Base-by-base conservation (phyloP, 257 asterid genomes). In the Solanum raphanifolium region DNA sequence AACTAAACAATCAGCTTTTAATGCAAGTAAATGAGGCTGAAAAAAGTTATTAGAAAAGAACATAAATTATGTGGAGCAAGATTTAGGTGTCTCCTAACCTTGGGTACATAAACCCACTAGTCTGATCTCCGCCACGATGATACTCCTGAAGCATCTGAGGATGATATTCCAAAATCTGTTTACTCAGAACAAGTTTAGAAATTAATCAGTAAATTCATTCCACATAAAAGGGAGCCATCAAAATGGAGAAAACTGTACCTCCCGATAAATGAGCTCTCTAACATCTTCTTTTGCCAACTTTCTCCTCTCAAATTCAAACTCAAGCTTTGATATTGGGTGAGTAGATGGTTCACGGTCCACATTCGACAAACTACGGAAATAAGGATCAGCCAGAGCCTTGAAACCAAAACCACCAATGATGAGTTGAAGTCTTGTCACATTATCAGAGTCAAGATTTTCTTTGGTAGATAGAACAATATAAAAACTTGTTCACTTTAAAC, bases 141-240 rank as follows among this genome's bases (percentile, higher is more conserved):
- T 95, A 94, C 91, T 97, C 98, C 88, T 97, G 90, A 87, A 97
- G 98, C 99, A 97, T 95, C 92, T 97, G 95, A 71, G 99, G 99
- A 88, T 97, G 98, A 90, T 97, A 97, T 95, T 97, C 99, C 84
- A 97, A 89, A 87, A 97, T 97, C 99, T 97, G 98, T 89, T 90
- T 66, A 85, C 72, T 78, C 88, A 86, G 73, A 31, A 90, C 31
- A 87, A 38, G 78, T 83, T 85, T 66, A 12, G 86, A 87, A 79
- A 75, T 52, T n/a, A 55, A 73, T 85, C 16, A 39, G 83, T 20
- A 85, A 73, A 78, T 79, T 21, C 85, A 27, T 58, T 86, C 13
- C 69, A 83, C 82, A 72, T 84, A 88, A 89, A 68, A 88, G 76
- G 71, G 89, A 91, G 87, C 72, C 46, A 85, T 41, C 52, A 68